phyloP scores from a whole-genome alignment of 495 filamentous ascomycete genomes.

The Hypoxylon lenormandii region DNA sequence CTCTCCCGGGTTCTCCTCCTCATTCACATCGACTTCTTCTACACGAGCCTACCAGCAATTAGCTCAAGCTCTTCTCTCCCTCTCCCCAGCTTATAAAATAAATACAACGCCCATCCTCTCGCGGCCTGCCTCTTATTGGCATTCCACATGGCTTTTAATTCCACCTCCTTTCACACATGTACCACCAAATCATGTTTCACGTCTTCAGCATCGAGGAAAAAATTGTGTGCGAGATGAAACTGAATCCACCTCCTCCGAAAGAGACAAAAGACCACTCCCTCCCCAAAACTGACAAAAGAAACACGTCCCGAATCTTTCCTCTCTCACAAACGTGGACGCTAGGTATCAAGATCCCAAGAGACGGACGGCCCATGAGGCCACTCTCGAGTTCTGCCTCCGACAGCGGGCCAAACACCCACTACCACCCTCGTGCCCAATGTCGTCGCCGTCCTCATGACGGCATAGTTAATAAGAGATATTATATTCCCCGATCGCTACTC shows the following conservation, averaged over 20 bases:
- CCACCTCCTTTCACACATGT: constrained; percentile 23
- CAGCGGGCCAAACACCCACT: constrained; percentile 5
- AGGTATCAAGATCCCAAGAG: constrained; percentile 26
- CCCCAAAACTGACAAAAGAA: constrained; percentile 41
- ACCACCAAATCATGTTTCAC: constrained; percentile 27
- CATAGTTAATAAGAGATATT: constrained; percentile 41
- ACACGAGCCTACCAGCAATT: constrained; percentile 21
- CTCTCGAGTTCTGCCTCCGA: constrained; percentile 9
- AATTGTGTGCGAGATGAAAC: constrained; percentile 23
- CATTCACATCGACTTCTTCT: constrained; percentile 15
- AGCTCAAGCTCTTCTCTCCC: constrained; percentile 7
- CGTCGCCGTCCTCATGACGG: constrained; percentile 19
- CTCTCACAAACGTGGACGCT: constrained; percentile 21
- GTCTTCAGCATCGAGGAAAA: constrained; percentile 31
- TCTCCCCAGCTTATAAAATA: constrained; percentile 23
- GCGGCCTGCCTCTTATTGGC: constrained; percentile 43
- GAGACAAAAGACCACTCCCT: constrained; percentile 32
- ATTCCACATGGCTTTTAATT: constrained; percentile 8
- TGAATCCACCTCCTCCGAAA: constrained; percentile 19
- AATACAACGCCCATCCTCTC: constrained; percentile 30
- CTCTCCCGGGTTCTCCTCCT: constrained; percentile 16
- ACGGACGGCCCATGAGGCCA: not conserved
- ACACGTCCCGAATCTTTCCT: constrained; percentile 7
- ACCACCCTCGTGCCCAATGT: constrained; percentile 7
- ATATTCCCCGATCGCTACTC: constrained; percentile 33